A percentile compares a stretch with the other conserved stretches of the same genome.
phyloP scores from a whole-genome alignment of 2,329 filamentous ascomycete species.

The Cercospora janseana region DNA sequence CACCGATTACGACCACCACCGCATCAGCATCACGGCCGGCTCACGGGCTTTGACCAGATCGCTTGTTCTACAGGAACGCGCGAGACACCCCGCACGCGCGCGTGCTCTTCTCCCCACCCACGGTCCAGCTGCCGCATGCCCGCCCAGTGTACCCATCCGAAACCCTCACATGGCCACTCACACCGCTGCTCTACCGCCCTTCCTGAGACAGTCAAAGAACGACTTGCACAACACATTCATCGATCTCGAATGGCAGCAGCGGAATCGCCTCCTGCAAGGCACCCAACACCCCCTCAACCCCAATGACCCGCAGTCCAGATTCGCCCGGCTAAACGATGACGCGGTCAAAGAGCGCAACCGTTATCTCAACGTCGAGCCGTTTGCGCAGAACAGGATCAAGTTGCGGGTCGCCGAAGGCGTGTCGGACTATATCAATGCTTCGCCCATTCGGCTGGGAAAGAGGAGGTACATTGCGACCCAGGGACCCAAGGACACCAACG shows the following conservation, averaged over 20 bases:
- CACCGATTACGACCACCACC: too few species aligned
- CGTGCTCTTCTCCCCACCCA: too few species aligned
- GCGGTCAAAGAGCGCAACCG: conserved; percentile 68
- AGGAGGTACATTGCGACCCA: conserved; percentile 80
- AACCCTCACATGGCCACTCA: conserved; percentile 22
- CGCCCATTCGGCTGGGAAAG: conserved; percentile 46
- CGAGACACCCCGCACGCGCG: too few species aligned
- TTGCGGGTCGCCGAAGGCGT: conserved; percentile 70
- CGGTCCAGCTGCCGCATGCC: conserved; percentile 23
- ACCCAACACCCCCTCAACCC: conserved; percentile 34
- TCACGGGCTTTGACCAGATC: too few species aligned
- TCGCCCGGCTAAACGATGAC: conserved; percentile 58
- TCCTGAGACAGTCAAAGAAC: conserved; percentile 53
- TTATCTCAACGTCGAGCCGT: conserved; percentile 87
- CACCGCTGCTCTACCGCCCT: conserved; percentile 42
- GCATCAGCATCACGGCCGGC: too few species aligned
- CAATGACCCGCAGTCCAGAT: conserved; percentile 53
- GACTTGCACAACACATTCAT: conserved; percentile 61
- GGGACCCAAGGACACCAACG: conserved; percentile 75
- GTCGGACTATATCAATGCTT: conserved; percentile 55
- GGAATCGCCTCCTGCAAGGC: conserved; percentile 52
- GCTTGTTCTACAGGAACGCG: too few species aligned
- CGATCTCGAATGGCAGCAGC: conserved; percentile 61
- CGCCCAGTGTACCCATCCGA: background rate
- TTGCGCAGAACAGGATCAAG: conserved; percentile 79